These are phyloP conservation scores for Discostella stelligeroides DNA, from an alignment of 108 stramenopile species.

Conservation along the genomic window DNA sequence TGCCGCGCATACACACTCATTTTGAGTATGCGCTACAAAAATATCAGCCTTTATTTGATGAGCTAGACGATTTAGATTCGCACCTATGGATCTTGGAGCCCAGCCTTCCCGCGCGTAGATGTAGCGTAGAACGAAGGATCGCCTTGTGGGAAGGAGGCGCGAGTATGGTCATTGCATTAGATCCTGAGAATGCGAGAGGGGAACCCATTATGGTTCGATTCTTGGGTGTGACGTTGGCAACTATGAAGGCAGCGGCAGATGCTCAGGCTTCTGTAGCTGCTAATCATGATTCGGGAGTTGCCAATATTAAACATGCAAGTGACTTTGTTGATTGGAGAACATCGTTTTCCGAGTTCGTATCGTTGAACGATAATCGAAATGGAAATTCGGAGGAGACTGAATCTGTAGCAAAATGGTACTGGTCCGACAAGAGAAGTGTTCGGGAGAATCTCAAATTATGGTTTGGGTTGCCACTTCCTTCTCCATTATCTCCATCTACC, in stretches of 20 bases:
- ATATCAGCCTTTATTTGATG: constrained; percentile 52
- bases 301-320: neutral
- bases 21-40: constrained; percentile 30
- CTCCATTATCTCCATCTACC: constrained; percentile 47
- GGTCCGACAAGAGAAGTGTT: constrained; percentile 52
- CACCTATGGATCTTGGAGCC: constrained; percentile 55
- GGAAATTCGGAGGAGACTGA: neutral
- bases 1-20: constrained; percentile 33
- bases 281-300: neutral
- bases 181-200: constrained; percentile 47
- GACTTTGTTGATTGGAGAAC: constrained; percentile 43
- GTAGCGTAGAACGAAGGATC: constrained; percentile 49
- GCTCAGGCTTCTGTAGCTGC: neutral
- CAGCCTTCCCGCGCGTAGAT: constrained; percentile 38
- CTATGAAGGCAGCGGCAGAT: constrained; percentile 28
- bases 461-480: constrained; percentile 58
- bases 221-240: constrained; percentile 41
- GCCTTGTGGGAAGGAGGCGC: constrained; percentile 55
- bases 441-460: constrained; percentile 61
- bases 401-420: constrained; percentile 7
- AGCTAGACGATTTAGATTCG: constrained; percentile 53
- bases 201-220: constrained; percentile 46
- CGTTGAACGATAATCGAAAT: constrained; percentile 12
- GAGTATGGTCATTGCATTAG: constrained; percentile 49
- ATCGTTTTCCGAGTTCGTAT: constrained; percentile 42